These are phyloP conservation scores for Beauveria sp. DNA, from an alignment of 2,329 filamentous ascomycete species.

Conservation along the genomic window DNA sequence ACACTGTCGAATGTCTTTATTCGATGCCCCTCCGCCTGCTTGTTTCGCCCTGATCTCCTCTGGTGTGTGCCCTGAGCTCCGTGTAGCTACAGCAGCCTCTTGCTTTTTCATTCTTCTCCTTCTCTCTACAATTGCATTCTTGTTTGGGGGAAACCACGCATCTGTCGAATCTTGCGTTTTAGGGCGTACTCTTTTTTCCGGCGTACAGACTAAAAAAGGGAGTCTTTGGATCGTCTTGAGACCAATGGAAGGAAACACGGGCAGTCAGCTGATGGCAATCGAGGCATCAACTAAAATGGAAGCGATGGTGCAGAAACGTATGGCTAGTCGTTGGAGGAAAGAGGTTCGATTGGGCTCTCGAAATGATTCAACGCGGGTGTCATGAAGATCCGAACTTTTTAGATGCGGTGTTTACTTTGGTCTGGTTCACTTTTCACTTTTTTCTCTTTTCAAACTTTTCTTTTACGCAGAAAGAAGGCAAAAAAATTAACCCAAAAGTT, in stretches of 20 bases:
- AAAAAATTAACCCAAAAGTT: slow-evolving; percentile 6
- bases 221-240: slow-evolving; percentile 4
- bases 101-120: not conserved
- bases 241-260: not conserved
- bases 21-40: slow-evolving; percentile 13
- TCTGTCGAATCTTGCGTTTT: slow-evolving; percentile 1
- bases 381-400: slow-evolving; percentile 11
- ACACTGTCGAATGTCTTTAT: slow-evolving; percentile 24
- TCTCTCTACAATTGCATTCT: slow-evolving; percentile 26
- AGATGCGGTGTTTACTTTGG: slow-evolving; percentile 10
- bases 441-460: slow-evolving; percentile 14
- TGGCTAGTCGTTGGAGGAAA: slow-evolving; percentile 1
- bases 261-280: not conserved
- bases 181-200: slow-evolving; percentile 4
- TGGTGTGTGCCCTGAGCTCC: slow-evolving; percentile 15
- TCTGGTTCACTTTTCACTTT: slow-evolving; percentile 12
- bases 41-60: slow-evolving; percentile 14
- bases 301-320: not conserved
- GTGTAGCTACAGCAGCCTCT: slow-evolving; percentile 4
- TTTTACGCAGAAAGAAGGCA: slow-evolving; percentile 9
- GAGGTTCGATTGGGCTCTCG: not conserved
- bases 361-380: not conserved
- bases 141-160: slow-evolving; percentile 16
- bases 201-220: slow-evolving; percentile 7
- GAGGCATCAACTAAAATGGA: not conserved